Evolutionary conservation across 2,329 filamentous ascomycete species (phyloP).

Genomic region (Colletotrichum tabaci): DNA sequence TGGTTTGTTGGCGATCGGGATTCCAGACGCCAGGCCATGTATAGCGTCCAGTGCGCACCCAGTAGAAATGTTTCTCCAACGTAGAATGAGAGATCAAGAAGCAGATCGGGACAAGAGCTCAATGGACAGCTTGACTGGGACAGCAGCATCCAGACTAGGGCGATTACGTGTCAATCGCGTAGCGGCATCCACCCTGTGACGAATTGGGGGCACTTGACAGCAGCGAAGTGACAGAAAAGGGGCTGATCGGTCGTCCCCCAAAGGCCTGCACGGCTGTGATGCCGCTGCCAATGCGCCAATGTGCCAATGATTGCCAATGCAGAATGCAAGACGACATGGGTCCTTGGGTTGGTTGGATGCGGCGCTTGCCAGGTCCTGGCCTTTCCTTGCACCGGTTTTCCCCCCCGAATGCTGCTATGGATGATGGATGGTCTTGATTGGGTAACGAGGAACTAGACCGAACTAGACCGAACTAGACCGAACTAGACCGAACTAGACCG

Average conservation of each 20-base stretch:
- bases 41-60: neutral
- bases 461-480: too few species aligned
- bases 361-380: constrained; percentile 25
- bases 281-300: constrained; percentile 9
- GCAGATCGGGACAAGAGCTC: constrained; percentile 6
- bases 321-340: constrained; percentile 11
- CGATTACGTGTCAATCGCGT: constrained; percentile 40
- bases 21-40: constrained; percentile 6
- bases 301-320: constrained; percentile 32
- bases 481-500: too few species aligned
- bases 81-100: neutral
- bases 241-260: constrained; percentile 26
- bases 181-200: constrained; percentile 37
- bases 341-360: constrained; percentile 25
- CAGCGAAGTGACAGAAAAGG: constrained; percentile 31
- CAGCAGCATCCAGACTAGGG: constrained; percentile 16
- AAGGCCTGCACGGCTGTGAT: constrained; percentile 17
- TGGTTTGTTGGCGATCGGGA: constrained; percentile 28
- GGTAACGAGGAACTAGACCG: neutral
- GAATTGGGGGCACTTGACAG: constrained; percentile 31
- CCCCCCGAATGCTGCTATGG: constrained; percentile 12
- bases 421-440: too few species aligned
- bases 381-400: constrained; percentile 13
- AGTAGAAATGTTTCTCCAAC: neutral
- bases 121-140: constrained; percentile 10